Evolutionary conservation across 2,329 filamentous ascomycete genomes (phyloP).

Genomic region (Alternaria incomplexa): DNA sequence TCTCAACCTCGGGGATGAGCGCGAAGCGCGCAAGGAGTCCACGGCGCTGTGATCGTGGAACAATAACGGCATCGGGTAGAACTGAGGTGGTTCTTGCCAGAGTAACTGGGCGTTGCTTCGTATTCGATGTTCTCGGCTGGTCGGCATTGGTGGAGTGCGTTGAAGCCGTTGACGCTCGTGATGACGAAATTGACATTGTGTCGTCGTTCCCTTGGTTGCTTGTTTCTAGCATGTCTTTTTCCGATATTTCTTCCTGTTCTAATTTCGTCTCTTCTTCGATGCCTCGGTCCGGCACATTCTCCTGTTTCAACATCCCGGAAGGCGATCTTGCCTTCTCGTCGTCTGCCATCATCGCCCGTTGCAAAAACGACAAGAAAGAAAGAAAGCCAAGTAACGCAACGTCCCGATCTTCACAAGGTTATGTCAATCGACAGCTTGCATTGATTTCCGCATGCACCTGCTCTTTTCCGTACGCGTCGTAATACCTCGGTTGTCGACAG

Average conservation of each 20-base stretch:
- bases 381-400: neutral
- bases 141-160: constrained; percentile 20
- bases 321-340: neutral
- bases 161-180: constrained; percentile 29
- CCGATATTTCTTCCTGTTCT: neutral
- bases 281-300: neutral
- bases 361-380: neutral
- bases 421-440: neutral
- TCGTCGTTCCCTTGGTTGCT: constrained; percentile 15
- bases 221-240: constrained; percentile 12
- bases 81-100: constrained; percentile 41
- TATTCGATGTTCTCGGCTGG: neutral
- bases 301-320: neutral
- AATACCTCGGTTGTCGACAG: constrained; percentile 8
- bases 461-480: constrained; percentile 4
- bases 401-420: neutral
- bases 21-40: constrained; percentile 75
- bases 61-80: constrained; percentile 50
- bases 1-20: constrained; percentile 78
- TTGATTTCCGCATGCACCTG: constrained; percentile 2
- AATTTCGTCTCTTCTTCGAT: neutral
- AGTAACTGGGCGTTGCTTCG: constrained; percentile 19
- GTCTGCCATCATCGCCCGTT: neutral
- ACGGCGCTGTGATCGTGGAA: constrained; percentile 64
- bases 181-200: constrained; percentile 29